Conservation (phyloP, 768 basidiomycete species). For the Kwoniella newhampshirensis region DNA sequence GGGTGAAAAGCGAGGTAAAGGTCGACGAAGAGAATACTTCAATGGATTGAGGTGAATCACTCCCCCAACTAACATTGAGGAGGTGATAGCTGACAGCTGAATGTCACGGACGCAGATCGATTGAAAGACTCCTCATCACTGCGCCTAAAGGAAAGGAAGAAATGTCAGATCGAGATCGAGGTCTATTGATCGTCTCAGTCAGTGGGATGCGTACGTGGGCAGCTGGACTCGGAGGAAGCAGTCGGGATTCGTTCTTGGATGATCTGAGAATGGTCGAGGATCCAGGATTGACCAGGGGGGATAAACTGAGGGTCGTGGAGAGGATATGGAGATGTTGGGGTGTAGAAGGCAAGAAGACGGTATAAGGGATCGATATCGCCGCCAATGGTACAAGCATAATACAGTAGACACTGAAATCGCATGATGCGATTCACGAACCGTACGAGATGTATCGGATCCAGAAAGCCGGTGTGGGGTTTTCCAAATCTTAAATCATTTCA, state of each 20-base stretch:
- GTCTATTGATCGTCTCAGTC: conserved; percentile 49
- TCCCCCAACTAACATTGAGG: not conserved
- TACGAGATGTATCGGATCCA: too few species aligned
- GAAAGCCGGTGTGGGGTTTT: too few species aligned
- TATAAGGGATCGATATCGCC: too few species aligned
- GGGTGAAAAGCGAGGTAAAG: conserved; percentile 60
- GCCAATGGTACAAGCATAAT: too few species aligned
- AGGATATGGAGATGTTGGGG: conserved; percentile 91
- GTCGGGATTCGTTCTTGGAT: conserved; percentile 66
- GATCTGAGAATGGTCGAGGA: conserved; percentile 82
- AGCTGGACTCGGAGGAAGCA: conserved; percentile 37
- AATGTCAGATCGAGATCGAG: conserved; percentile 47
- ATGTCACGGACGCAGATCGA: conserved; percentile 26
- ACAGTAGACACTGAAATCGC: too few species aligned
- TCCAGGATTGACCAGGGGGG: conserved; percentile 64
- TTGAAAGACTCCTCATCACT: conserved; percentile 45
- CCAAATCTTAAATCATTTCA: too few species aligned
- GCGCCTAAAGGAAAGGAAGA: conserved; percentile 42
- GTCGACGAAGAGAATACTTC: conserved; percentile 64
- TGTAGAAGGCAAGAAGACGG: conserved; percentile 27
- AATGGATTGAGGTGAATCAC: conserved; percentile 62
- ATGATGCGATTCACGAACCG: too few species aligned
- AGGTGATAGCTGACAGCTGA: not conserved
- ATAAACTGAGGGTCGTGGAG: conserved; percentile 75
- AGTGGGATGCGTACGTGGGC: conserved; percentile 49